Evolutionary conservation across 2,329 filamentous ascomycete species (phyloP), one percentile per base, ranked within the genome.

Genomic region (Claviceps cyperi): DNA sequence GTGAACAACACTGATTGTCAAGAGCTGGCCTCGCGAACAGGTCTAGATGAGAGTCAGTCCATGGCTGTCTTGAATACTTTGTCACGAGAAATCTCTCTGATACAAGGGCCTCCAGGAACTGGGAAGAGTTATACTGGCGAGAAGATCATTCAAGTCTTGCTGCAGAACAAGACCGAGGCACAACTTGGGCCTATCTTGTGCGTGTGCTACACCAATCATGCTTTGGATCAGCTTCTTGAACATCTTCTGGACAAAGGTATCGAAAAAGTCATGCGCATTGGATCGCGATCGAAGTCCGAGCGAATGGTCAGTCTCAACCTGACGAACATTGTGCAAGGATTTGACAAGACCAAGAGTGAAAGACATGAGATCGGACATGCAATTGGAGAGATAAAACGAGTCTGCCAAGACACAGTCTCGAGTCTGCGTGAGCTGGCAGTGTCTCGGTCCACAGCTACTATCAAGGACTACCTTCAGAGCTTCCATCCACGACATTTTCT

Each of bases 91-190:
- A 61, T 84, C 8, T 74, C 78, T 1, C 66, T 85, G 4, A 81
- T 85, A 11, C 81, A 86, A 64, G 83, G 83, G 0, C 83, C 83
- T 0, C 83, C 83, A 0, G 83, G 83, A 0, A 86, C 83, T 0
- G 83, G 83, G 0, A 86, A 86, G 58, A 76, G 70, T 4, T 84
- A 74, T 54, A 70, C 74, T 0, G 81, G 81, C 2, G 69, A 78
- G 2, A 69, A 74, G 43, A 60, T 85, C n/a, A 73, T 83, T 52
- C 74, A 75, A 52, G 68, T 72, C 0, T 58, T 83, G 5, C 57
- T 83, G 3, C 58, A 59, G 13, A 71, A 72, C 54, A 69, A 68
- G 46, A 35, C 40, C 0, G 53, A 56, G 7, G 65, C 68, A 0
- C 49, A 60, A 0, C 55, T 79, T 0, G 74, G 75, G 0, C 75